A percentile compares a stretch with the other conserved stretches of the same genome.
Evolutionary conservation across 352 stramenopile genomes (phyloP).

Genomic region (Globisporangium spiculum): DNA sequence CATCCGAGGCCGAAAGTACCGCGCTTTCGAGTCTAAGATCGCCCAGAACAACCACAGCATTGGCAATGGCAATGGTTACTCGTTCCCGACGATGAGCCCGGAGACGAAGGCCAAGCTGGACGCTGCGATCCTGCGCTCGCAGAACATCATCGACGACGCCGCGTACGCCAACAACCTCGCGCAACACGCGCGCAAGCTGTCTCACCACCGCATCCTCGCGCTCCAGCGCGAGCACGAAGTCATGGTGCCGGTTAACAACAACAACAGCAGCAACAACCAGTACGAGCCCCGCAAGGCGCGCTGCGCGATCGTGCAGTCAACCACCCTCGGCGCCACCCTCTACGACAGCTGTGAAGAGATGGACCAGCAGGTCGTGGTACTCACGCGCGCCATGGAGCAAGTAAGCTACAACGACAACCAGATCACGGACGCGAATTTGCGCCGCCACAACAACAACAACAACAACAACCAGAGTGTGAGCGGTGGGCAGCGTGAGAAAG

Average conservation of each 20-base stretch:
- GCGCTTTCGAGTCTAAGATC: conserved; percentile 21
- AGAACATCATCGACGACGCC: conserved; percentile 61
- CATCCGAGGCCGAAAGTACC: conserved; percentile 21
- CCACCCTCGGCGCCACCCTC: conserved; percentile 1
- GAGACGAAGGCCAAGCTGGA: conserved; percentile 42
- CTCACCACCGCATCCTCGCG: conserved; percentile 58
- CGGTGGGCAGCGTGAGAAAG: not conserved
- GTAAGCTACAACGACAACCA: conserved; percentile 5
- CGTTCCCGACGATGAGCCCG: conserved; percentile 11
- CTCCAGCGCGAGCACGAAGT: conserved; percentile 62
- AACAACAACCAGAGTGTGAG: not conserved
- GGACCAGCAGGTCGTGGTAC: conserved; percentile 16
- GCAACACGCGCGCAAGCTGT: conserved; percentile 67
- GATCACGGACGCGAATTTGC: conserved; percentile 4
- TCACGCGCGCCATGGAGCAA: conserved; percentile 13
- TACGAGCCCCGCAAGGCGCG: conserved; percentile 4
- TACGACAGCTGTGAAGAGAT: conserved; percentile 1
- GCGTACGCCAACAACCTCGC: conserved; percentile 67
- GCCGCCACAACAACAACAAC: conserved; percentile 19
- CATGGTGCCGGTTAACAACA: conserved; percentile 27
- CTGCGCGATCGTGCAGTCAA: conserved; percentile 1
- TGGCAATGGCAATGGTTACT: not conserved
- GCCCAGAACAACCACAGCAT: conserved; percentile 11
- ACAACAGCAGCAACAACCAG: conserved; percentile 25
- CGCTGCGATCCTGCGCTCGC: conserved; percentile 41